phyloP scores from a whole-genome alignment of 1,284 basidiomycete species.

The Ceratobasidium sp. region DNA sequence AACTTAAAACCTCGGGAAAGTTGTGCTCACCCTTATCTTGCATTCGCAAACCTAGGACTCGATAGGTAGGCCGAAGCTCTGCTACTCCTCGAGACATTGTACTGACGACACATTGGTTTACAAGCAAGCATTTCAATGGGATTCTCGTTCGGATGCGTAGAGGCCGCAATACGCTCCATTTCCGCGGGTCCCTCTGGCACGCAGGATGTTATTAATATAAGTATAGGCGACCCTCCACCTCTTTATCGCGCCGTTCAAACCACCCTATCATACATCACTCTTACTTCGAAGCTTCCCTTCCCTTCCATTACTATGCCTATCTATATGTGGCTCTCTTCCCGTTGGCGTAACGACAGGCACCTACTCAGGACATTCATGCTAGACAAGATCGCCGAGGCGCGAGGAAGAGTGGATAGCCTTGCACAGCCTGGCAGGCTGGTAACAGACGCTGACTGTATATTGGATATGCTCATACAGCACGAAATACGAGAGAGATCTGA shows the following conservation, averaged over 20 bases:
- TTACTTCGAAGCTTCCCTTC: neutral
- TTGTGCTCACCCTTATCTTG: neutral
- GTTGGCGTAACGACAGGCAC: neutral
- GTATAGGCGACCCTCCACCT: neutral
- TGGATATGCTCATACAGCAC: slow-evolving; percentile 26
- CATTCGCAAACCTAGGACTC: neutral
- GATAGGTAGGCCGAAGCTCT: neutral
- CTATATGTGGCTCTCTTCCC: neutral
- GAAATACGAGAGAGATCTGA: slow-evolving; percentile 17
- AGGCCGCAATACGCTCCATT: neutral
- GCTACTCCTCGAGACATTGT: neutral
- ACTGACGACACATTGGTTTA: neutral
- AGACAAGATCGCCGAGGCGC: neutral
- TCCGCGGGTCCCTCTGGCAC: neutral
- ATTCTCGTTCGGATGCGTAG: neutral
- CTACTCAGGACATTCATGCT: neutral
- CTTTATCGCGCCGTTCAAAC: slow-evolving; percentile 3
- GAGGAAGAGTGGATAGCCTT: too few relatives aligned
- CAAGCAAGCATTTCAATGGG: slow-evolving; percentile 26
- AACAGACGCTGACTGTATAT: slow-evolving; percentile 24
- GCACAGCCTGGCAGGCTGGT: neutral
- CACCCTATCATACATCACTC: slow-evolving; percentile 14
- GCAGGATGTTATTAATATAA: neutral
- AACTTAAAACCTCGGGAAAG: neutral
- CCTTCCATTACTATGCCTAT: neutral